Evolutionary conservation across 2,329 filamentous ascomycete genomes (phyloP).

Genomic region (Aureobasidium sp.): DNA sequence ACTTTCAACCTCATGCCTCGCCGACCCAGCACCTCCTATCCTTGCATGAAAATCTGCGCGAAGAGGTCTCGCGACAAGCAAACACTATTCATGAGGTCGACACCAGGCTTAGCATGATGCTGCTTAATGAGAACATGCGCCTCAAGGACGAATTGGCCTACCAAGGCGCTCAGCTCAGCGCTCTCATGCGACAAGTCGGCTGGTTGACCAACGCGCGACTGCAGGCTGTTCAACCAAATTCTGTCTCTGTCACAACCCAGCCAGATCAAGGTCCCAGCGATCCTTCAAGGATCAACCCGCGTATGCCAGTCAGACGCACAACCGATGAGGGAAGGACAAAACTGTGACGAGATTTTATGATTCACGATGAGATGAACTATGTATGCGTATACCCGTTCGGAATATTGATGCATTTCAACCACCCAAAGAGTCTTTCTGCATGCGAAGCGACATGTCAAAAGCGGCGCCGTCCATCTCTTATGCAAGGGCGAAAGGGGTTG

Average conservation of each 20-base stretch:
- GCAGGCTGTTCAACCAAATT: slow-evolving; percentile 31
- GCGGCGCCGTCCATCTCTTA: background rate
- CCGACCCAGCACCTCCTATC: slow-evolving; percentile 53
- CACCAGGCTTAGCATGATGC: slow-evolving; percentile 54
- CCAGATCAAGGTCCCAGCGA: slow-evolving; percentile 14
- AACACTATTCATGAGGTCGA: slow-evolving; percentile 53
- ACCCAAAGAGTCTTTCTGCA: background rate
- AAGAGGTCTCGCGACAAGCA: slow-evolving; percentile 51
- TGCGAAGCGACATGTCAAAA: slow-evolving; percentile 2
- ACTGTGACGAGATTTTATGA: slow-evolving; percentile 22
- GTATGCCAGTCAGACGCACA: slow-evolving; percentile 21
- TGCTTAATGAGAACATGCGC: slow-evolving; percentile 56
- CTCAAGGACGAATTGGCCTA: slow-evolving; percentile 57
- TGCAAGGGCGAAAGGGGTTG: background rate
- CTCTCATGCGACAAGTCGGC: slow-evolving; percentile 54
- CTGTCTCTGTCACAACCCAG: slow-evolving; percentile 12
- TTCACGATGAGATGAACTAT: slow-evolving; percentile 10
- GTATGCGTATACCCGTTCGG: slow-evolving; percentile 4
- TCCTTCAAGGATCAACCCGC: slow-evolving; percentile 18
- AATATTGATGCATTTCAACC: background rate
- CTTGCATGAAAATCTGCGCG: slow-evolving; percentile 54
- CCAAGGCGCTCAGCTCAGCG: slow-evolving; percentile 52
- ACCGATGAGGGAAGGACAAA: slow-evolving; percentile 34
- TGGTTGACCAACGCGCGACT: slow-evolving; percentile 55
- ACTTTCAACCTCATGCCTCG: slow-evolving; percentile 34